Percentiles rank a stretch among this genome's conserved stretches.
Evolutionary conservation across 2,329 filamentous ascomycete species (phyloP).

Genomic region (Aciculosporium take): DNA sequence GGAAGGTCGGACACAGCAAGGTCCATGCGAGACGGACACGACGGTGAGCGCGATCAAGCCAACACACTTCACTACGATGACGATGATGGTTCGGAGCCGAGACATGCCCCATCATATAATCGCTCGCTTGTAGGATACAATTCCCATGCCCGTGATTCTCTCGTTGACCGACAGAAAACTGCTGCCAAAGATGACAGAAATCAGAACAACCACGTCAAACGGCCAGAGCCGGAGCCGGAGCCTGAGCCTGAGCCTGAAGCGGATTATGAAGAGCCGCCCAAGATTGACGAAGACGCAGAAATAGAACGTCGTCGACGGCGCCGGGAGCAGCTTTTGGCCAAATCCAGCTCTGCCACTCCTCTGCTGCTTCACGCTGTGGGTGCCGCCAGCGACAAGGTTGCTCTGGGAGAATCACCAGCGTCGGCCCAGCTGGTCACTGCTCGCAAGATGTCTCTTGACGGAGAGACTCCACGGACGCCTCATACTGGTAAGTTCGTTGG

Average conservation of each 20-base stretch:
- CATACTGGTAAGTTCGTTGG: conserved; percentile 30
- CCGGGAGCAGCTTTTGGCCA: conserved; percentile 73
- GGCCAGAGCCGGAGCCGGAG: conserved; percentile 14
- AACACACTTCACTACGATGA: conserved; percentile 7
- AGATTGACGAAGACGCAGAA: conserved; percentile 67
- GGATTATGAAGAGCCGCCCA: conserved; percentile 39
- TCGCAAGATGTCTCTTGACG: conserved; percentile 15
- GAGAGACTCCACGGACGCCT: conserved; percentile 30
- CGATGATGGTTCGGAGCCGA: conserved; percentile 13
- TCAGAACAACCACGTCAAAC: conserved; percentile 5
- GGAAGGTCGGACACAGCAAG: conserved; percentile 22
- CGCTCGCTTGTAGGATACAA: conserved; percentile 44
- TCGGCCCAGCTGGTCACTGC: conserved; percentile 32
- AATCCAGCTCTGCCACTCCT: conserved; percentile 60
- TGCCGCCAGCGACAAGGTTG: conserved; percentile 42
- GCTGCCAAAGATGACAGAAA: conserved; percentile 6
- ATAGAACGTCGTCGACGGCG: conserved; percentile 75
- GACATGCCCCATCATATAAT: conserved; percentile 47
- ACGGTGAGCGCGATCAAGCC: conserved; percentile 3
- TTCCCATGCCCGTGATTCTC: conserved; percentile 43
- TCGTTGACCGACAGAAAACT: conserved; percentile 55
- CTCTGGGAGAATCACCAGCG: conserved; percentile 38
- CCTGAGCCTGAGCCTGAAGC: conserved; percentile 16
- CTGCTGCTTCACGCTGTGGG: conserved; percentile 63
- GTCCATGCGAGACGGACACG: conserved; percentile 16